A percentile compares a stretch with the other conserved stretches of the same genome.
Conservation (phyloP, 2,329 filamentous ascomycete genomes). For the Epichloe uncinata region DNA sequence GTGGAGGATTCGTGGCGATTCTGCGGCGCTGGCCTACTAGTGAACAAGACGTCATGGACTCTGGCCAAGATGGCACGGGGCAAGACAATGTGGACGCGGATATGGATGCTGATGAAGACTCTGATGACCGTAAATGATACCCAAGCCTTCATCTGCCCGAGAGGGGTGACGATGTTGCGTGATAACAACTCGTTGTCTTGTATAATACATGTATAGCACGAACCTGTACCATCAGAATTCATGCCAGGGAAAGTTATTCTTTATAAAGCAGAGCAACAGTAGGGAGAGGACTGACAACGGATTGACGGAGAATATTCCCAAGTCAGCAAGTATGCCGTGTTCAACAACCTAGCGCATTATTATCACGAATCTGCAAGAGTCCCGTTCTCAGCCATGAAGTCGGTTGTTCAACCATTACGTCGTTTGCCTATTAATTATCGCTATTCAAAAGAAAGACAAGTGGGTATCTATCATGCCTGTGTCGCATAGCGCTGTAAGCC, state of each 20-base stretch:
- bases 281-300: too few species aligned
- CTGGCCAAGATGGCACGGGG: background rate
- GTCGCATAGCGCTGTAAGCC: background rate
- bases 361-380: background rate
- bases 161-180: background rate
- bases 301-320: too few species aligned
- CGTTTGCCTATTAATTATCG: slow-evolving; percentile 6
- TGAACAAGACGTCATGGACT: slow-evolving; percentile 5
- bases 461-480: slow-evolving; percentile 7
- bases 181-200: background rate
- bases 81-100: background rate
- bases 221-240: too few species aligned
- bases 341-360: too few species aligned
- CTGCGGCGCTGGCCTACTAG: slow-evolving; percentile 20
- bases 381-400: background rate
- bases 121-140: background rate
- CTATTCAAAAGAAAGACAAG: slow-evolving; percentile 5
- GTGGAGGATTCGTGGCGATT: slow-evolving; percentile 28
- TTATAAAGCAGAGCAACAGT: too few species aligned
- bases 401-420: background rate
- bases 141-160: background rate
- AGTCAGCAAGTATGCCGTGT: too few species aligned
- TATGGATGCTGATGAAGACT: background rate
- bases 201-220: background rate
- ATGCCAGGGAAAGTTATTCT: too few species aligned